phyloP scores from a whole-genome alignment of 345 rosid species.

The Orychophragmus violaceus region DNA sequence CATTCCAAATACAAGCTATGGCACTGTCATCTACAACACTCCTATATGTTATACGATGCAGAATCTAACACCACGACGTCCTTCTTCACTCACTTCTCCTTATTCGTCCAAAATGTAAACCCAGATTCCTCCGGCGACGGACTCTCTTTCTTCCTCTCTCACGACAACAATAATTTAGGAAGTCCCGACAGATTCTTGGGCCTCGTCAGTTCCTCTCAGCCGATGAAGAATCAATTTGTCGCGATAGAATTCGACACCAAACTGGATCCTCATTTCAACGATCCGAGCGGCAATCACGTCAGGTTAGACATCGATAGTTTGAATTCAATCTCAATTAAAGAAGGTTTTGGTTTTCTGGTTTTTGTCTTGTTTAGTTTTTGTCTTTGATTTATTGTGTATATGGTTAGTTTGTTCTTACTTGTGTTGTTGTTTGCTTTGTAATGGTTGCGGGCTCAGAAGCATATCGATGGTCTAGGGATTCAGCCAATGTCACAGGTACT shows the following conservation, averaged over 20 bases:
- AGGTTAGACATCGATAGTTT: constrained; percentile 73
- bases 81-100: constrained; percentile 69
- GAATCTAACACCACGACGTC: constrained; percentile 77
- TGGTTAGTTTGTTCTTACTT: no score
- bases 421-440: no score
- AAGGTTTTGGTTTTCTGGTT: no score
- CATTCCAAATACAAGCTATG: constrained; percentile 86
- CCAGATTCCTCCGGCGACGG: constrained; percentile 81
- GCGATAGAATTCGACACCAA: constrained; percentile 86
- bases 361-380: no score
- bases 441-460: no score
- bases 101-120: constrained; percentile 51
- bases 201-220: constrained; percentile 65
- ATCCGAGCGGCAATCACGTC: constrained; percentile 66
- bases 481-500: no score
- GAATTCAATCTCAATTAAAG: constrained; percentile 59
- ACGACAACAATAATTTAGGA: constrained; percentile 60
- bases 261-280: constrained; percentile 52
- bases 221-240: constrained; percentile 68
- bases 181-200: constrained; percentile 78
- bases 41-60: constrained; percentile 68
- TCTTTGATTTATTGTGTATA: no score
- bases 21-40: constrained; percentile 57
- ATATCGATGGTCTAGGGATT: no score
- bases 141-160: constrained; percentile 78